Conservation (phyloP, 306 rosid species). For the Lithocarpus polystachyus region DNA sequence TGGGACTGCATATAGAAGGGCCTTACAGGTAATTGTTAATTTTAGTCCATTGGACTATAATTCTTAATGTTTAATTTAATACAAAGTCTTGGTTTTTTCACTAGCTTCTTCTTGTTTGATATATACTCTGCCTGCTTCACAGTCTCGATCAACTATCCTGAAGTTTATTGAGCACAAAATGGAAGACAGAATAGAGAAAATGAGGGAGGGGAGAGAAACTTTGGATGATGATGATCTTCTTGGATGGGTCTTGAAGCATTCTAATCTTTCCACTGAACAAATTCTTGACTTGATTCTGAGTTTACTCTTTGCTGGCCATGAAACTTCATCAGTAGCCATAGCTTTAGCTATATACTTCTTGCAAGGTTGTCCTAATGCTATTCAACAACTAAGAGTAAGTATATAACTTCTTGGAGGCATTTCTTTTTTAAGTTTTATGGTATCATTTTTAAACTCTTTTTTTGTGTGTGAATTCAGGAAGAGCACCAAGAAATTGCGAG, state of each 20-base stretch:
- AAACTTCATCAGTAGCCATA: slow-evolving; percentile 91
- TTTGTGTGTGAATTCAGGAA: slow-evolving; percentile 38
- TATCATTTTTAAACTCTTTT: neutral
- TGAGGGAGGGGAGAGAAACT: slow-evolving; percentile 34
- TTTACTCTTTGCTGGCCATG: slow-evolving; percentile 96
- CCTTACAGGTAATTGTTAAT: slow-evolving; percentile 57
- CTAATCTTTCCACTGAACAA: slow-evolving; percentile 86
- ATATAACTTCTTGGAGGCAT: neutral
- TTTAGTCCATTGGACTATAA: neutral
- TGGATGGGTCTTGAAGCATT: slow-evolving; percentile 84
- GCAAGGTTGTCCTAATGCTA: slow-evolving; percentile 64
- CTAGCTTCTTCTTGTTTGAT: neutral
- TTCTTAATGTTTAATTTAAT: neutral
- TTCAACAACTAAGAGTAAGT: slow-evolving; percentile 67
- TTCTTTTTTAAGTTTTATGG: neutral
- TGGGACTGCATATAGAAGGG: slow-evolving; percentile 87
- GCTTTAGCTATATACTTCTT: slow-evolving; percentile 80
- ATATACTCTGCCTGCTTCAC: slow-evolving; percentile 4
- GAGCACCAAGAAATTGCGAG: slow-evolving; percentile 75
- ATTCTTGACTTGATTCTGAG: slow-evolving; percentile 87
- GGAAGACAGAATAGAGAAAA: slow-evolving; percentile 48
- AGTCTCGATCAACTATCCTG: slow-evolving; percentile 80
- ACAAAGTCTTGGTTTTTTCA: neutral
- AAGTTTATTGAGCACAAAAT: slow-evolving; percentile 80
- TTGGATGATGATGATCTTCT: slow-evolving; percentile 80